Conservation (phyloP, 2,329 filamentous ascomycete species). For the Zelopaecilomyces penicillatus region DNA sequence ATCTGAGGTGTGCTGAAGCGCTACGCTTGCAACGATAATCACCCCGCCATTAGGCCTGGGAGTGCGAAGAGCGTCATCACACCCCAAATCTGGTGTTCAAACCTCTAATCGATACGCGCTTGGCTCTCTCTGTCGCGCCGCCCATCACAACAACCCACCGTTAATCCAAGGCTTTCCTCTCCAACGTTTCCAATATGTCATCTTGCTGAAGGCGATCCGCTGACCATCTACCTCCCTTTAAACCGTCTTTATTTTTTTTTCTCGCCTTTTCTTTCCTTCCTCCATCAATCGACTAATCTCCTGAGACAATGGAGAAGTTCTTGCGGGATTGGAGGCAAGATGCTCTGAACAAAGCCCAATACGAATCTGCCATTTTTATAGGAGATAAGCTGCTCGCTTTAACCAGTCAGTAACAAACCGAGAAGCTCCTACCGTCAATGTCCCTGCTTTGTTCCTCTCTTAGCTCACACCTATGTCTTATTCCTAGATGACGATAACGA, state of each 20-base stretch:
- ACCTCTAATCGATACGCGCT: too few species aligned
- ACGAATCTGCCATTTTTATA: constrained; percentile 93
- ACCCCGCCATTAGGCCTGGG: too few species aligned
- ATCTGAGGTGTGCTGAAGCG: too few species aligned
- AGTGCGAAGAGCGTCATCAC: too few species aligned
- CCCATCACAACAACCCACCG: too few species aligned
- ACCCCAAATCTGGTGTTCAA: too few species aligned
- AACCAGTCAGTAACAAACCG: constrained; percentile 59
- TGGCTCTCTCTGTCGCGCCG: too few species aligned
- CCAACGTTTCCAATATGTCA: neutral
- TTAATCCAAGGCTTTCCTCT: too few species aligned
- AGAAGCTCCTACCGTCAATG: constrained; percentile 5
- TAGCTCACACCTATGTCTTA: constrained; percentile 1
- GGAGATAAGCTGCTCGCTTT: constrained; percentile 93
- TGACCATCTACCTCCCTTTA: neutral
- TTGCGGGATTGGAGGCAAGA: constrained; percentile 92
- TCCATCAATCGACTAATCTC: neutral
- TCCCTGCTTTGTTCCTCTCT: neutral
- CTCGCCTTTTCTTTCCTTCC: neutral
- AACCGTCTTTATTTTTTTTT: neutral
- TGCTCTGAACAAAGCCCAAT: constrained; percentile 90
- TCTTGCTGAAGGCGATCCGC: neutral
- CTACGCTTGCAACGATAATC: too few species aligned
- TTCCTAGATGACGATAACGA: constrained; percentile 77
- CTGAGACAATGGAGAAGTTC: constrained; percentile 73